Evolutionary conservation across 2,329 filamentous ascomycete species (phyloP), one percentile per base, ranked within the genome.

Genomic region (Colletotrichum acutatum): DNA sequence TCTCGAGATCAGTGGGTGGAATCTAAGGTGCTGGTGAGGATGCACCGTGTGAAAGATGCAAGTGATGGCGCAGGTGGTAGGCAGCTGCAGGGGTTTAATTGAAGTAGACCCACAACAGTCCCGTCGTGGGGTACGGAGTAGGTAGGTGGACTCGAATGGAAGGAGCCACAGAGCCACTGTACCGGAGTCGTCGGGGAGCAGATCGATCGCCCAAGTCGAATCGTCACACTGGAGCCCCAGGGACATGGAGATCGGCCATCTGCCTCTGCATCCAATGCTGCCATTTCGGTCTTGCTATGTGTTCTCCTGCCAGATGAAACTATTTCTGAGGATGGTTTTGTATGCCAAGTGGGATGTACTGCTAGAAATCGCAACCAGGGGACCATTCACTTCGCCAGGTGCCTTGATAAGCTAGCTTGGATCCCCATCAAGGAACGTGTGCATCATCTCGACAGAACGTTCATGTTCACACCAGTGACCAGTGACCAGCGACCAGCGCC

Each of bases 41-140:
- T 26, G 52, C 16, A 49, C 71, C 49, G 71, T 73, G 67, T n/a
- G 54, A 61, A 24, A 7, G 22, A 8, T 6, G 5, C 9, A 16
- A 8, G 52, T 6, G 14, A 28, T 8, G 37, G 16, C 5, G 6
- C 37, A 9, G 9, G 34, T 63, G 24, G 28, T 3, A 42, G 16
- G 28, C 42, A 69, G 69, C 60, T 69, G 66, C 66, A 71, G 67
- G 70, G 70, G 60, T 65, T 73, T 71, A 73, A 71, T 66, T 73
- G 71, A 71, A 58, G 71, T 46, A 60, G 67, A 49, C 22, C 58
- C 37, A 37, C n/a, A 28, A 34, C 59, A 72, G 52, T 32, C 32
- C 32, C 32, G 32, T 34, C 42, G 70, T 70, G 70, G 70, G 70
- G 66, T 49, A 34, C 32, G 32, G 11, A 34, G 32, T 8, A 32